Conservation (phyloP, 495 filamentous ascomycete species). For the Tuber umbilicatum region DNA sequence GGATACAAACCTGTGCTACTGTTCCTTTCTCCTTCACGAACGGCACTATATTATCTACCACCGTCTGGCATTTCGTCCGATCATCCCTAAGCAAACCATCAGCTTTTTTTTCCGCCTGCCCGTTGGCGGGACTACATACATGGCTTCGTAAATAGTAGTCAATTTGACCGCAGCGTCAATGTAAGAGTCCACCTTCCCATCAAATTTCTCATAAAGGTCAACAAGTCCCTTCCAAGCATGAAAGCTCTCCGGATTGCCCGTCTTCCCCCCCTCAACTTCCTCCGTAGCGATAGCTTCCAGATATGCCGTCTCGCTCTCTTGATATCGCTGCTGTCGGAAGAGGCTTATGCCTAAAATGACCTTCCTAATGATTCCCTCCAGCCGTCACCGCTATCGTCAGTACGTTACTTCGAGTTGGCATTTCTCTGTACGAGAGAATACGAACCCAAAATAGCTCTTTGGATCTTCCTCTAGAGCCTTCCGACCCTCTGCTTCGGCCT, state of each 20-base stretch:
- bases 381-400: background rate
- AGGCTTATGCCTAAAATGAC: slow-evolving; percentile 75
- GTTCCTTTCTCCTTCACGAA: slow-evolving; percentile 65
- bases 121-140: slow-evolving; percentile 46
- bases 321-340: slow-evolving; percentile 63
- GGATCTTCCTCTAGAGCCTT: slow-evolving; percentile 63
- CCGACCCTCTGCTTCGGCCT: slow-evolving; percentile 61
- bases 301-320: slow-evolving; percentile 70
- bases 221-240: slow-evolving; percentile 89
- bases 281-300: slow-evolving; percentile 59
- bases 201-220: slow-evolving; percentile 67
- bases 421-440: background rate
- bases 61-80: slow-evolving; percentile 64
- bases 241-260: slow-evolving; percentile 44
- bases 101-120: background rate
- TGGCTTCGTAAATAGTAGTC: slow-evolving; percentile 64
- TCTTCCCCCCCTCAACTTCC: slow-evolving; percentile 48
- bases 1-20: slow-evolving; percentile 25
- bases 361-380: slow-evolving; percentile 48
- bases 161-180: slow-evolving; percentile 63
- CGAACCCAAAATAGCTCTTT: slow-evolving; percentile 72
- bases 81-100: slow-evolving; percentile 49
- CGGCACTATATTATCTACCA: slow-evolving; percentile 70
- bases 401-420: background rate
- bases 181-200: slow-evolving; percentile 67